Evolutionary conservation across 2,329 filamentous ascomycete genomes (phyloP), one percentile per base, ranked within the genome.

Genomic region (Fusarium guadeloupense): DNA sequence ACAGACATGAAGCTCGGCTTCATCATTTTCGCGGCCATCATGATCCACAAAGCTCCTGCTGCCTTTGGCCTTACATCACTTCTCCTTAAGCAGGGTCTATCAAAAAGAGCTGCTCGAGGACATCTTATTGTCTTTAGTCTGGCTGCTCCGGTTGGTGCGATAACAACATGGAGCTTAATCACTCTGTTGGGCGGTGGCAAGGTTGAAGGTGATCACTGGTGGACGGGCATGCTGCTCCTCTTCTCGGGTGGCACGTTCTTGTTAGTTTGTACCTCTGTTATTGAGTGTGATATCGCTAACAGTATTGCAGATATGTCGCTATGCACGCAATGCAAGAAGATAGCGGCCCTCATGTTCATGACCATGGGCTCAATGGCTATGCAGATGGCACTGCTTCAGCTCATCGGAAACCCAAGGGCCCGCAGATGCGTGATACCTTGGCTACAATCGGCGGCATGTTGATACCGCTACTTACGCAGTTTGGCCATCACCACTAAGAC

Each of bases 271-370:
- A 17, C 10, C 44, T 13, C 6, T 21, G 10, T 9, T 34, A 16
- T 16, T 19, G 10, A 17, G 45, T 6, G n/a, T 19, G 17, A 14
- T n/a, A 23, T 39, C 33, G 25, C 66, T 71, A 52, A 71, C 23
- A 44, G 26, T n/a, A 26, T 12, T 8, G 12, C 25, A 96, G 92
- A 68, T 97, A 98, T 71, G 95, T 99, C 37, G 95, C 95, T 1
- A 97, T 98, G 93, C 95, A 99, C 72, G 93, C 93, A 1, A 97
- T 98, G 92, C 91, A 96, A 72, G 93, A 97, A 70, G 85, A 88
- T 19, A 79, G 81, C 45, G 75, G 76, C 9, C 73, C 77, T 3
- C 81, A 87, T 61, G 80, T 43, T n/a, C 61, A 64, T 13, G 62
- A 86, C n/a, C 79, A 84, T 53, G 75, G 73, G 6, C 71, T 76